Conservation (phyloP, 2,329 filamentous ascomycete genomes). For the Fusarium temperatum region DNA sequence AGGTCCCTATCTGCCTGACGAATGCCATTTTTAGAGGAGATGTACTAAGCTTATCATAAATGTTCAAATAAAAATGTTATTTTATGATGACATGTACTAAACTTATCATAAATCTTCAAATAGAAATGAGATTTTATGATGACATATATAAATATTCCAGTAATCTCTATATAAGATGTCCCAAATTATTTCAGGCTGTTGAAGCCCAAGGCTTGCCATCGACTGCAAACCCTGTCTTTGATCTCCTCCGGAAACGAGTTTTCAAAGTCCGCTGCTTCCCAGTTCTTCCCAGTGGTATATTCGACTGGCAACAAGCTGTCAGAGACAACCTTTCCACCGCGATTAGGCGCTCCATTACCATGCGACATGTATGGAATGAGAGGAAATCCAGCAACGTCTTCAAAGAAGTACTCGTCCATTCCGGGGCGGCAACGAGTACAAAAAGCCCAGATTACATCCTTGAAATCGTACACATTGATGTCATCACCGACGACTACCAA, state of each 20-base stretch:
- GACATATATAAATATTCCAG: neutral
- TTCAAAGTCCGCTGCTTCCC: conserved; percentile 44
- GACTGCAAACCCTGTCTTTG: neutral
- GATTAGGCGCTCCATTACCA: conserved; percentile 43
- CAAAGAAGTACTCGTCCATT: conserved; percentile 54
- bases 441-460: conserved; percentile 60
- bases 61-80: too few species aligned
- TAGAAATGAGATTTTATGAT: too few species aligned
- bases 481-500: conserved; percentile 58
- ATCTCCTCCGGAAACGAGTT: conserved; percentile 45
- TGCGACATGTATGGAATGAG: conserved; percentile 59
- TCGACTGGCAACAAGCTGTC: conserved; percentile 55
- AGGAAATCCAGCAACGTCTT: conserved; percentile 54
- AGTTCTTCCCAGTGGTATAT: conserved; percentile 49
- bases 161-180: neutral
- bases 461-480: conserved; percentile 55
- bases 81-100: neutral
- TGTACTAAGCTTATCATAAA: neutral
- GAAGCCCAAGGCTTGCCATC: conserved; percentile 5
- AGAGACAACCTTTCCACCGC: conserved; percentile 57
- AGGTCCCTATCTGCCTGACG: neutral
- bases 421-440: conserved; percentile 56
- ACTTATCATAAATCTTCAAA: neutral
- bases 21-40: neutral
- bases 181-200: neutral